Conservation (phyloP, 495 filamentous ascomycete genomes). For the Neurospora tetrasperma region DNA sequence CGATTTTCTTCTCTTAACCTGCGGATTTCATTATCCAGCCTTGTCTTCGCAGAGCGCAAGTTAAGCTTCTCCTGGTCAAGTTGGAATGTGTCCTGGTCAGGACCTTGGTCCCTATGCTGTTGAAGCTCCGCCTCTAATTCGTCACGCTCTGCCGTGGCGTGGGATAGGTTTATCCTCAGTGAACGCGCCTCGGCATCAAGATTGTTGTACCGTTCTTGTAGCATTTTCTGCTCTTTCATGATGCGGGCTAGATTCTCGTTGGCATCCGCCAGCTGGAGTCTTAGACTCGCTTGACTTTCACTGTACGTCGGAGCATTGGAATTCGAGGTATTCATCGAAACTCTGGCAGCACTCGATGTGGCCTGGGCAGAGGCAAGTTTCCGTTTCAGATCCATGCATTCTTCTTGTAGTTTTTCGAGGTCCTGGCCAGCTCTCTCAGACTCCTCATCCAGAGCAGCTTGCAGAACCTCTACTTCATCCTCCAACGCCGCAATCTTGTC, state of each 20-base stretch:
- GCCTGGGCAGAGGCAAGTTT: slow-evolving; percentile 30
- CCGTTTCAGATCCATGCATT: slow-evolving; percentile 40
- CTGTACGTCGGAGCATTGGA: slow-evolving; percentile 19
- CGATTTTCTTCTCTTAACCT: slow-evolving; percentile 49
- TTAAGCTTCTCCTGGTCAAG: slow-evolving; percentile 54
- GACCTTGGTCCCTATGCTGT: slow-evolving; percentile 37
- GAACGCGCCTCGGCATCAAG: slow-evolving; percentile 51
- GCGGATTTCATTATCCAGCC: slow-evolving; percentile 49
- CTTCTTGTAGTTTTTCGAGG: slow-evolving; percentile 34
- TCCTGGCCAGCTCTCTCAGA: slow-evolving; percentile 56
- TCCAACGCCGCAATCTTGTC: slow-evolving; percentile 67
- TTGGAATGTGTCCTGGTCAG: slow-evolving; percentile 44
- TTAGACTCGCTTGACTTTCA: slow-evolving; percentile 21
- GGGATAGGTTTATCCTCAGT: slow-evolving; percentile 40
- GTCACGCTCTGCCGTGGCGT: slow-evolving; percentile 52
- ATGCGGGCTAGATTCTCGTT: slow-evolving; percentile 28
- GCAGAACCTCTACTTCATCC: slow-evolving; percentile 70
- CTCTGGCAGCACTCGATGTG: slow-evolving; percentile 11
- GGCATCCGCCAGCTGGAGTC: slow-evolving; percentile 24
- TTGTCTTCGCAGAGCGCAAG: slow-evolving; percentile 47
- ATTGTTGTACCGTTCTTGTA: slow-evolving; percentile 53
- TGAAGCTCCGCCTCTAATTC: slow-evolving; percentile 50
- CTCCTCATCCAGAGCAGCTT: slow-evolving; percentile 65
- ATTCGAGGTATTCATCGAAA: slow-evolving; percentile 12
- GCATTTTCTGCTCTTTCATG: slow-evolving; percentile 45